Conservation (phyloP, 495 filamentous ascomycete species). For the Viridothelium virens region DNA sequence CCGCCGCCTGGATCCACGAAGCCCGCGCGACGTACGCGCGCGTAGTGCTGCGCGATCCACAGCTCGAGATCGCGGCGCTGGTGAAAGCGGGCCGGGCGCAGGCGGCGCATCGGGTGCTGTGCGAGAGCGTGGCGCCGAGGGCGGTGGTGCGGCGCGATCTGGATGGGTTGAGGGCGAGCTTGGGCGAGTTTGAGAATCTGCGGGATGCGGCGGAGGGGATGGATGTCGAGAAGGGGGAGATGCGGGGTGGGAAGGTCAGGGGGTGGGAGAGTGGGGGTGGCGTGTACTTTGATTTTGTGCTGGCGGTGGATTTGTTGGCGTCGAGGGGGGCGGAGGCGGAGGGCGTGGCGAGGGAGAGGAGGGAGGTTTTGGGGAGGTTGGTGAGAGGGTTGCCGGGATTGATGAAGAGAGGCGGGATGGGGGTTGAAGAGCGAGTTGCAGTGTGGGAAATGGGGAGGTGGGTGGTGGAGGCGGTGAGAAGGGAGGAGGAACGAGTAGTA, state of each 20-base stretch:
- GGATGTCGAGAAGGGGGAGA: neutral
- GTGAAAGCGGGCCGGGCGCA: slow-evolving; percentile 65
- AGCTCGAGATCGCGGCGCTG: slow-evolving; percentile 63
- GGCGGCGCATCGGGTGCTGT: slow-evolving; percentile 77
- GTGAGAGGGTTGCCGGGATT: slow-evolving; percentile 56
- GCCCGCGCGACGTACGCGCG: slow-evolving; percentile 66
- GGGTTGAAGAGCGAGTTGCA: slow-evolving; percentile 73
- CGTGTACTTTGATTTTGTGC: slow-evolving; percentile 75
- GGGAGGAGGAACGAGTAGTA: slow-evolving; percentile 47
- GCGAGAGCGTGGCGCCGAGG: slow-evolving; percentile 65
- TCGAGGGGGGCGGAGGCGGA: slow-evolving; percentile 29
- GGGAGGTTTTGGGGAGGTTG: slow-evolving; percentile 49
- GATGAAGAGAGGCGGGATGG: slow-evolving; percentile 51
- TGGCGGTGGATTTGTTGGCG: slow-evolving; percentile 42
- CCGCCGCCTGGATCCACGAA: slow-evolving; percentile 29
- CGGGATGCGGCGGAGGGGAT: slow-evolving; percentile 29
- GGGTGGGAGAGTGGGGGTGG: slow-evolving; percentile 71
- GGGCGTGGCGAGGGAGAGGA: slow-evolving; percentile 31
- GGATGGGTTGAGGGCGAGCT: slow-evolving; percentile 50
- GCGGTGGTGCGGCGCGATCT: slow-evolving; percentile 74
- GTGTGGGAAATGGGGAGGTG: slow-evolving; percentile 58
- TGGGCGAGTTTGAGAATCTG: slow-evolving; percentile 54
- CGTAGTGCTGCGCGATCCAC: slow-evolving; percentile 53
- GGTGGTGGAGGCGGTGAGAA: slow-evolving; percentile 54
- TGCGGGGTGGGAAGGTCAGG: neutral